A percentile compares a stretch with the other conserved stretches of the same genome.
Conservation (phyloP, 1,284 basidiomycete genomes). For the Trichosporon faecale region DNA sequence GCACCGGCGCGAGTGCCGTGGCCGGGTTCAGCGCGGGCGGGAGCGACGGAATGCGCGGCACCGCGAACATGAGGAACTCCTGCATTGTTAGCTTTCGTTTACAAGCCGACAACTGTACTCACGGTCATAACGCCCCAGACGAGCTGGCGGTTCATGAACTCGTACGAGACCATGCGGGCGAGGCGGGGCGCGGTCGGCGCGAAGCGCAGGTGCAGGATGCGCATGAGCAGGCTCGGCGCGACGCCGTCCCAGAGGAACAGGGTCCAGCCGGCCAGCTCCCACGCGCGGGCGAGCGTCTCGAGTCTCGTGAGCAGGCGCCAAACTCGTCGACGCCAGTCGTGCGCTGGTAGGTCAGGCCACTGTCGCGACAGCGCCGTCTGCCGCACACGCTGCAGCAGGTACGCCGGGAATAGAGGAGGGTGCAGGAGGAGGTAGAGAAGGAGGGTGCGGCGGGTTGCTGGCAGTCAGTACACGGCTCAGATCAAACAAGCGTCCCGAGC, state of each 20-base stretch:
- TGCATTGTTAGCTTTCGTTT: conserved; percentile 45
- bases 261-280: conserved; percentile 70
- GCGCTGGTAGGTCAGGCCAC: conserved; percentile 84
- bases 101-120: conserved; percentile 40
- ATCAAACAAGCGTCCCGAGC: neutral
- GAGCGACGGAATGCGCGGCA: conserved; percentile 73
- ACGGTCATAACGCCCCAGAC: conserved; percentile 99
- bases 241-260: conserved; percentile 83
- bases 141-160: conserved; percentile 98
- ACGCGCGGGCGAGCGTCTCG: conserved; percentile 64
- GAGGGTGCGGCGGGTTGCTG: conserved; percentile 56
- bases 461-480: neutral
- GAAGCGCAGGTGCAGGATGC: conserved; percentile 74
- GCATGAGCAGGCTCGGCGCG: conserved; percentile 79
- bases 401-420: conserved; percentile 70
- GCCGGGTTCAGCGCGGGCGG: conserved; percentile 58
- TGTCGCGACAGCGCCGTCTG: conserved; percentile 72
- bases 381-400: conserved; percentile 70
- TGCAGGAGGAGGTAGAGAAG: conserved; percentile 65
- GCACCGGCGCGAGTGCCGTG: conserved; percentile 42
- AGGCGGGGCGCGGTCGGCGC: conserved; percentile 69
- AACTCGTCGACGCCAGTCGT: conserved; percentile 66
- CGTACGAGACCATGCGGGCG: conserved; percentile 87
- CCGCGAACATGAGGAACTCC: conserved; percentile 92
- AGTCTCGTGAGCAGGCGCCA: conserved; percentile 70